Percentiles rank a stretch among this genome's conserved stretches.
These are phyloP conservation scores for Nicotiana paniculata DNA, from an alignment of 257 asterid species.

Conservation along the genomic window DNA sequence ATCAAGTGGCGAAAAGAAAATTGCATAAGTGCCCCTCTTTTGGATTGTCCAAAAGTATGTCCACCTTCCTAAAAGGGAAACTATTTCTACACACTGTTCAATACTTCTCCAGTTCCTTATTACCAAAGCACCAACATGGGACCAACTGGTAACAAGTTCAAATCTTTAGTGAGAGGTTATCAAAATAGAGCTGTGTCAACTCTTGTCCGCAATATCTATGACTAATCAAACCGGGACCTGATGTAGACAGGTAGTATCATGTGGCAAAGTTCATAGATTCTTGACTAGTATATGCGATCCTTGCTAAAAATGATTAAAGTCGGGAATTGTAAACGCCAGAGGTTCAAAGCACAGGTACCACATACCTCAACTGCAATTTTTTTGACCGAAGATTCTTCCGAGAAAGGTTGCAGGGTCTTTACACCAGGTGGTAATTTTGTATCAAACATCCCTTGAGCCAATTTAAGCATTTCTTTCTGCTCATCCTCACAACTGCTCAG, in stretches of 20 bases:
- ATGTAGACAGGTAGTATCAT: not conserved
- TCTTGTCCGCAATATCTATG: not conserved
- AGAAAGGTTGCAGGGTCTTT: slow-evolving; percentile 80
- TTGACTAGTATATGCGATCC: not conserved
- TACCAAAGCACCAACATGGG: not conserved
- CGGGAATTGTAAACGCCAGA: not conserved
- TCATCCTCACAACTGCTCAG: slow-evolving; percentile 59
- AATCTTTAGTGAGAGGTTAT: not conserved
- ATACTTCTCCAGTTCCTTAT: not conserved
- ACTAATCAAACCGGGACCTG: not conserved
- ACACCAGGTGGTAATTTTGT: slow-evolving; percentile 95
- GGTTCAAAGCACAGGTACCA: not conserved
- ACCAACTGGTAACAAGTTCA: not conserved
- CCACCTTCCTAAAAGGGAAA: not conserved
- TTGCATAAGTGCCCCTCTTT: not conserved
- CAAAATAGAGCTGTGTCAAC: not conserved
- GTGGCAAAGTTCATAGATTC: not conserved
- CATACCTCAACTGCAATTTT: slow-evolving; percentile 75
- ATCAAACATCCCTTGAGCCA: slow-evolving; percentile 90
- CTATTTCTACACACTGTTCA: not conserved
- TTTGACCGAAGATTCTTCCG: slow-evolving; percentile 84
- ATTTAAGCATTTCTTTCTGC: slow-evolving; percentile 63
- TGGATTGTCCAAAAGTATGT: not conserved
- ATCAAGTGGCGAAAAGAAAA: not conserved
- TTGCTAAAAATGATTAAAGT: not conserved